These are phyloP conservation scores for Ustilago shanxiensis DNA, from an alignment of 1,284 basidiomycete genomes.

Conservation along the genomic window DNA sequence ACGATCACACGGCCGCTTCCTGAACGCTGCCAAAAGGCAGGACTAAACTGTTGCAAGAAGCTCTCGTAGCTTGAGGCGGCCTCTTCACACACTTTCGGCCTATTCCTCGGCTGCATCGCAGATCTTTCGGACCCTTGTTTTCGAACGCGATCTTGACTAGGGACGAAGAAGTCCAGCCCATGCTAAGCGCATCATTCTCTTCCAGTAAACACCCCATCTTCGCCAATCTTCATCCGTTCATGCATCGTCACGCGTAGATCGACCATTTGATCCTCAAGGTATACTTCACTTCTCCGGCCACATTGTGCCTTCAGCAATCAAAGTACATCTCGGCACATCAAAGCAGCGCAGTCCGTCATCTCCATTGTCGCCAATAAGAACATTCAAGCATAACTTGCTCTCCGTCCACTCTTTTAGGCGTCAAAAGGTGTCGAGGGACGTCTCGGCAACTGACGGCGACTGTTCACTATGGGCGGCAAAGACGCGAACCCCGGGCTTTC, in stretches of 20 bases:
- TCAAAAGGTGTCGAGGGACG: background rate
- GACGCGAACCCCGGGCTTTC: conserved; percentile 28
- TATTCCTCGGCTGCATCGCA: background rate
- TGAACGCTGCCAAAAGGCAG: background rate
- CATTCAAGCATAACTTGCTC: background rate
- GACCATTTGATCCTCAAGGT: background rate
- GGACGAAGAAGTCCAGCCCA: background rate
- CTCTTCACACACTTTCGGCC: background rate
- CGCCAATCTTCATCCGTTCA: background rate
- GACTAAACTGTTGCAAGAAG: background rate
- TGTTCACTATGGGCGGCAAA: conserved; percentile 34
- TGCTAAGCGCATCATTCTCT: background rate
- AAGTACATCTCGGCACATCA: background rate
- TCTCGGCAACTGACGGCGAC: background rate
- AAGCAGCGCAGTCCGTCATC: background rate
- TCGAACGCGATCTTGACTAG: background rate
- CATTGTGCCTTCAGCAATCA: background rate
- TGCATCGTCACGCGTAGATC: background rate
- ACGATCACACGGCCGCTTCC: background rate
- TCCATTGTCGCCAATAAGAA: background rate
- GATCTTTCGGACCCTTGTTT: conserved; percentile 7
- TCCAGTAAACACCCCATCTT: background rate
- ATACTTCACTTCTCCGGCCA: background rate
- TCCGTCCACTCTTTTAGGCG: too few relatives aligned
- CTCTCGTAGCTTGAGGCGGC: background rate